Evolutionary conservation across 2,329 filamentous ascomycete species (phyloP), one percentile per base, ranked within the genome.

Genomic region (Diaporthe destruens): DNA sequence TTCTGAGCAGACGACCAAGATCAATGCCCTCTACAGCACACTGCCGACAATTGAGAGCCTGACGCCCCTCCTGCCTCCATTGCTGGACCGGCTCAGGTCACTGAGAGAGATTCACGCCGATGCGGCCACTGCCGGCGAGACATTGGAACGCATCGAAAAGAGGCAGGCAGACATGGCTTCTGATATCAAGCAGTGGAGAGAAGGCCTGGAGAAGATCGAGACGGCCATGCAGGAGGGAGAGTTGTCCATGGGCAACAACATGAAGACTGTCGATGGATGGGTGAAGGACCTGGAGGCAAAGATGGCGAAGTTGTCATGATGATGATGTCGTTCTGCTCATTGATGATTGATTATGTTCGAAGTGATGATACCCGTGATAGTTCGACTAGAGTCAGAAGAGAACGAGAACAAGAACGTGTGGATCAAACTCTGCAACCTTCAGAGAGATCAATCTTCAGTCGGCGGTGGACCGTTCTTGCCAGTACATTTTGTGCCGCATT

Each of bases 1-100:
- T 75, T 84, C 87, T 11, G 94, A 97, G 77, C 93, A 97, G 77
- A 88, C 91, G 53, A 88, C 93, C 69, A 98, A 98, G 81, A 93
- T 99, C 80, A 96, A 97, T 76, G 94, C 95, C 1, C 88, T 99
- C 6, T 98, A 98, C 82, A 93, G 93, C 1, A 94, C 94, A 3
- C 85, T 99, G 20, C 92, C 95, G 1, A 96, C 94, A 0, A 96
- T 99, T 72, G 95, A 98, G 82, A 93, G 88, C 71, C 87, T 99
- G 9, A 89, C 94, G 7, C 96, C 96, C 0, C 87, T 98, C 23
- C 87, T 99, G 5, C 96, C 96, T 1, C 90, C 94, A 6, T 86
- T 98, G 12, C 86, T 99, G 14, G 95, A 98, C 78, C 90, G 96
- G 34, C 85, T 99, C 66, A 89, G 95, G 72, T 97, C 94, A 11